Base-by-base conservation (phyloP, 768 basidiomycete species). In the Leccinum boreale region DNA sequence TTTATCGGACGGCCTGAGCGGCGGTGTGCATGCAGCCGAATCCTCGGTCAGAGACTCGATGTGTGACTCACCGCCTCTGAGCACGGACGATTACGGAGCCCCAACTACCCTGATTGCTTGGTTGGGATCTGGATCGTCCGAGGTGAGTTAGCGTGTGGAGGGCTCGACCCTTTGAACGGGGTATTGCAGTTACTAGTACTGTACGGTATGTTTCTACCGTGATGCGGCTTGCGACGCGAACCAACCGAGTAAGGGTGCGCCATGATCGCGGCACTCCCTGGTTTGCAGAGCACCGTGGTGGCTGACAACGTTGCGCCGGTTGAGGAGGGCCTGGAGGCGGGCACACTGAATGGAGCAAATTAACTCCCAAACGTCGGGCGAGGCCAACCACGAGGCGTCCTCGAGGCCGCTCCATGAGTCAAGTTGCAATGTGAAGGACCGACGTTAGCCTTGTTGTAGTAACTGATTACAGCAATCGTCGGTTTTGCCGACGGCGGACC, bases 321-420 rank as follows among this genome's bases (percentile, higher is more conserved):
- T 28, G 12, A 49, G 21, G 21, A 47, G 23, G 46, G 21, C 15
- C 46, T 42, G 10, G 42, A 42, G 42, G 42, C 42, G 19, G 42
- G 42, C 42, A n/a, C 42, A 19, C 42, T 19, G 42, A 65, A 64
- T 50, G 39, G 60, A 59, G 62, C 24, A 66, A 35, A 31, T 52
- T 21, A 17, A 56, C 36, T 52, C 68, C 59, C 61, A 58, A 48
- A 33, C 15, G 58, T 60, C 57, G 58, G 62, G 60, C 44, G 39
- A 39, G 56, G 39, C 7, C 52, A 4, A 39, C 36, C 69, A 70
- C 54, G 69, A 62, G 69, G 67, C 17, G 1, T 39, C 69, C 69
- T 58, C 56, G 67, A 68, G 69, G 67, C 52, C 55, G 47, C 46
- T 11, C 28, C 8, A 45, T 7, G 45, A 57, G 59, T 33, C 60